These are phyloP conservation scores for Hexamita inflata DNA, from an alignment of 208 protist genomes.

Conservation along the genomic window DNA sequence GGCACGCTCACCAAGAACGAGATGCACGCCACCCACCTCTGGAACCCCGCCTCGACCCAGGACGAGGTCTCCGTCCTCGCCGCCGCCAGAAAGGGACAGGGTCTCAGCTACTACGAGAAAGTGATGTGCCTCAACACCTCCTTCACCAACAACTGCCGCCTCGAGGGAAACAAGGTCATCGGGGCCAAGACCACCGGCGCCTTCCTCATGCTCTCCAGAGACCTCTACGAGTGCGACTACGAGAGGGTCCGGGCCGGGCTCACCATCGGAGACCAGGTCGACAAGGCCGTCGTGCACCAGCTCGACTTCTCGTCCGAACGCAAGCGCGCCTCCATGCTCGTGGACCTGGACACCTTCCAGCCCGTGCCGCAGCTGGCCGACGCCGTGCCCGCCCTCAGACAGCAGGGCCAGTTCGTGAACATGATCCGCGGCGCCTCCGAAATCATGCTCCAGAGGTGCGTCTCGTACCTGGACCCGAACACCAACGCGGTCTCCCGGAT, in stretches of 20 bases:
- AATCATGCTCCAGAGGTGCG: too few relatives aligned
- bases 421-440: too few relatives aligned
- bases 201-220: conserved; percentile 44
- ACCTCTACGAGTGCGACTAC: conserved; percentile 35
- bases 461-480: too few relatives aligned
- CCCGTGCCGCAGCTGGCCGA: too few relatives aligned
- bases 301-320: conserved; percentile 43
- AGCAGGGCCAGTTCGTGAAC: too few relatives aligned
- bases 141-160: neutral
- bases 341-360: too few relatives aligned
- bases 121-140: neutral
- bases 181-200: conserved; percentile 64
- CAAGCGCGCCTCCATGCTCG: conserved; percentile 59
- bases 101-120: neutral
- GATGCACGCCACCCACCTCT: conserved; percentile 75
- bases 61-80: conserved; percentile 42
- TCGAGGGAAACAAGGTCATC: conserved; percentile 28
- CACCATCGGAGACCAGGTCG: neutral
- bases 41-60: conserved; percentile 47
- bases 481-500: too few relatives aligned
- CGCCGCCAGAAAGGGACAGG: conserved; percentile 48
- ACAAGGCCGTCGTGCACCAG: neutral
- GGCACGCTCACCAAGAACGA: conserved; percentile 87
- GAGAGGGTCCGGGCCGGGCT: conserved; percentile 3
- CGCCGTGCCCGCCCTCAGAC: too few relatives aligned